Percentiles rank a stretch among this genome's conserved stretches.
Evolutionary conservation across 163 green algal species (phyloP).

Genomic region (Scenedesmus sp.): DNA sequence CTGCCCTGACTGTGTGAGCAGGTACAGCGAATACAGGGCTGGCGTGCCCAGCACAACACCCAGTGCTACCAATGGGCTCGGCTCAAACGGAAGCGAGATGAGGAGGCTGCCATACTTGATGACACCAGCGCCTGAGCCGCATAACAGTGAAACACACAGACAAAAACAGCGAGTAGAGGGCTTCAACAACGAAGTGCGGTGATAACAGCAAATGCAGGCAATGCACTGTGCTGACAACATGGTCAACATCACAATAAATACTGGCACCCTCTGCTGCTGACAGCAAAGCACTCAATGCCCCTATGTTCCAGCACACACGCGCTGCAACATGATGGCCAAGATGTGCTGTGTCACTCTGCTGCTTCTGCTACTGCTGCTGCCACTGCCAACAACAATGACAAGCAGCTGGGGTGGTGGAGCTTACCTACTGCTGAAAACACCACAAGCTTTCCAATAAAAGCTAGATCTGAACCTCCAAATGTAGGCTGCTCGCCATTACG

Average conservation of each 20-base stretch:
- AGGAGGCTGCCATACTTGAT: slow-evolving; percentile 88
- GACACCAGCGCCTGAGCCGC: slow-evolving; percentile 54
- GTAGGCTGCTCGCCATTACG: slow-evolving; percentile 11
- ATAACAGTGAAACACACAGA: neutral
- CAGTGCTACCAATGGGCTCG: slow-evolving; percentile 63
- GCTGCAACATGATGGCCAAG: neutral
- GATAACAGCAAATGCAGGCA: too few species aligned
- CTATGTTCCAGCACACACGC: too few species aligned
- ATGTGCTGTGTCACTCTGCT: neutral
- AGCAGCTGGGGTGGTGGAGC: neutral
- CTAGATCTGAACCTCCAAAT: slow-evolving; percentile 13
- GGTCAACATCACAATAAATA: too few species aligned
- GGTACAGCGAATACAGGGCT: slow-evolving; percentile 51
- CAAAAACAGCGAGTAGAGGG: neutral
- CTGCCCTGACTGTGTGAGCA: slow-evolving; percentile 26
- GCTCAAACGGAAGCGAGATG: slow-evolving; percentile 69
- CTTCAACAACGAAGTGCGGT: too few species aligned
- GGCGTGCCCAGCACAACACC: slow-evolving; percentile 68
- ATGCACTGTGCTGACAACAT: too few species aligned
- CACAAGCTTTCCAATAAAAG: slow-evolving; percentile 55
- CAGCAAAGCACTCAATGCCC: too few species aligned
- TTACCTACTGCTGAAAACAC: slow-evolving; percentile 44
- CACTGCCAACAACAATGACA: neutral
- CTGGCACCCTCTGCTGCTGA: too few species aligned
- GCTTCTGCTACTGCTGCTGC: neutral